Percentiles rank a stretch among this genome's conserved stretches.
phyloP scores from a whole-genome alignment of 208 protist species.

The Leptomonas pyrrhocoris region DNA sequence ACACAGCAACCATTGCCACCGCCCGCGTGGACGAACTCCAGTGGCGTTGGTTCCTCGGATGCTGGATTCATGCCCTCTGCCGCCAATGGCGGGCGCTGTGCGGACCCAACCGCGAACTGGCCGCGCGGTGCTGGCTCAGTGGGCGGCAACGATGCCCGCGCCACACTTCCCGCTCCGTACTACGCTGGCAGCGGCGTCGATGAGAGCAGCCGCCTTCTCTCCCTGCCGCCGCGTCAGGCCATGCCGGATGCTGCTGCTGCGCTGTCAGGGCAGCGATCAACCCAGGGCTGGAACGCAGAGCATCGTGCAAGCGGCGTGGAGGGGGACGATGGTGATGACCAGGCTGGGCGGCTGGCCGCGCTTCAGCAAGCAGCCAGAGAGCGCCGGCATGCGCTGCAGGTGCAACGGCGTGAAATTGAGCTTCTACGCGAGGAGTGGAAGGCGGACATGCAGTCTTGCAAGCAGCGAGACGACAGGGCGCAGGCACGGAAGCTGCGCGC shows the following conservation, averaged over 20 bases:
- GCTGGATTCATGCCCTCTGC: not conserved
- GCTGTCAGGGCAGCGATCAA: too few species aligned
- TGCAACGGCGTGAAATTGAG: slow-evolving; percentile 38
- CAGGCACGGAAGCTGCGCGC: slow-evolving; percentile 41
- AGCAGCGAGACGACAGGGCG: slow-evolving; percentile 29
- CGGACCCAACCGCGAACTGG: too few species aligned
- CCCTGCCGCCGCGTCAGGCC: not conserved
- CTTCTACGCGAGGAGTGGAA: slow-evolving; percentile 63
- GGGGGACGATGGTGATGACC: not conserved
- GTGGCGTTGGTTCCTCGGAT: not conserved
- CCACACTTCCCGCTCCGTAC: not conserved
- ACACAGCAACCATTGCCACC: slow-evolving; percentile 2
- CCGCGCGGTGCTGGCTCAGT: too few species aligned
- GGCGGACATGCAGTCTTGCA: slow-evolving; percentile 47
- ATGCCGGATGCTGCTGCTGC: not conserved
- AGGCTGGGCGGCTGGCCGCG: slow-evolving; percentile 21
- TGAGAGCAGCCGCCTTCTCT: not conserved
- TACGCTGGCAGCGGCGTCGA: not conserved
- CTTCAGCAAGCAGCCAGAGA: slow-evolving; percentile 29
- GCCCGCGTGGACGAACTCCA: not conserved
- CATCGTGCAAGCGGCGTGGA: not conserved
- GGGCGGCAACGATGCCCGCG: too few species aligned
- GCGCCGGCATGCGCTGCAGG: slow-evolving; percentile 37
- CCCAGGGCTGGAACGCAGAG: too few species aligned
- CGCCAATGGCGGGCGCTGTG: not conserved